Evolutionary conservation across 345 rosid species (phyloP).

Genomic region (Salix viminalis): DNA sequence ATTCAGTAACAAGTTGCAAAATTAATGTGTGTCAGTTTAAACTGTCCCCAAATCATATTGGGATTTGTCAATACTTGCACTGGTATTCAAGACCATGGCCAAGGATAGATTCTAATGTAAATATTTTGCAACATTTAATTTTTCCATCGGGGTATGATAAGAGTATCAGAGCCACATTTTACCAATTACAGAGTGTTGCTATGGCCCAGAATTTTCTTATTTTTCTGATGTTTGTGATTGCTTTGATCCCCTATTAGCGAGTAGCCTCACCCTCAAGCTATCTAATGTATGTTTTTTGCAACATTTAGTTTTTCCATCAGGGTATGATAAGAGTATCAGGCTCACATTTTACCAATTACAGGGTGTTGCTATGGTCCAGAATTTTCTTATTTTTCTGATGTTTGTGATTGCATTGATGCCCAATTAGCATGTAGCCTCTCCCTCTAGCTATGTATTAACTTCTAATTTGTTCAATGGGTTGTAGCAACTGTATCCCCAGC

Average conservation of each 20-base stretch:
- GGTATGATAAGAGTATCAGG: neutral
- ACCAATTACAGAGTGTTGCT: neutral
- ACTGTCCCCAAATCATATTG: neutral
- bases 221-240: neutral
- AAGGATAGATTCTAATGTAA: no score
- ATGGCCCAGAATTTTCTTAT: neutral
- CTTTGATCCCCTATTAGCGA: neutral
- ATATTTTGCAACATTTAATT: no score
- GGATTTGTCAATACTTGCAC: neutral
- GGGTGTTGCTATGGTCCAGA: neutral
- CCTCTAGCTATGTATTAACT: neutral
- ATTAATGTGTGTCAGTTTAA: neutral
- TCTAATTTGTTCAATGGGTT: conserved; percentile 7
- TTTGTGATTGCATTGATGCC: neutral
- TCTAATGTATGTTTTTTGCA: no score
- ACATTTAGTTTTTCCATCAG: neutral
- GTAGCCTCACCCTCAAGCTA: neutral
- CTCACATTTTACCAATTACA: neutral
- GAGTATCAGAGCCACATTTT: neutral
- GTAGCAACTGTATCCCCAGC: conserved; percentile 66
- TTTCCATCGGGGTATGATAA: neutral
- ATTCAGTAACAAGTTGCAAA: neutral
- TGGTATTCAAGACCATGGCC: no score
- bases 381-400: neutral
- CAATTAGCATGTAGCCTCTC: neutral